Evolutionary conservation across 2,329 filamentous ascomycete genomes (phyloP), one percentile per base, ranked within the genome.

Genomic region (Diaporthe sp.): DNA sequence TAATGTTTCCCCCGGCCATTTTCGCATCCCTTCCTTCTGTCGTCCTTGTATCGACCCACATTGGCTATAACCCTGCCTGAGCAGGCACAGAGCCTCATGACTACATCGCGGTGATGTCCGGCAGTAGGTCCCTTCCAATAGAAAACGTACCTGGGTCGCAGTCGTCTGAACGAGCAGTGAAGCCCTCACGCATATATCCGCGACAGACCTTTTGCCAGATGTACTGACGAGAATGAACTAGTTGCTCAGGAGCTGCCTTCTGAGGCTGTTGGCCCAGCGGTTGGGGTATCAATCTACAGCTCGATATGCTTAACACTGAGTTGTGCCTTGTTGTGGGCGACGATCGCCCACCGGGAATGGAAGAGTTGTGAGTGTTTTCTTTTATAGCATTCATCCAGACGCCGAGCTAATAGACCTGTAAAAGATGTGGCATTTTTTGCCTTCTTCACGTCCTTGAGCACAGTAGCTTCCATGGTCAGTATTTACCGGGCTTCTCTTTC

Each of bases 391-490:
- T 44, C 28, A 37, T 25, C 34, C 10, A 58, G 25, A 4, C 60
- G 4, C 49, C 25, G 31, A 10, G 42, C 76, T 79, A 42, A 80
- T 47, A 8, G 37, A 4, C n/a, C 60, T 12, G 10, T n/a, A 60
- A 34, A 65, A 87, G 86, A 87, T 77, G 82, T 87, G 42, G 84
- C 84, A 28, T 77, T 86, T 39, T 79, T 87, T 25, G 81, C 82
- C n/a, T 82, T 82, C 72, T 82, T 84, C 65, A 83, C 84, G 10
- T 79, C 82, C 9, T 58, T 87, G 22, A 82, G 83, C 49, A 84
- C 82, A 0, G n/a, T 81, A 3, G 83, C 82, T 31, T 86, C 85
- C 34, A 83, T 87, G 60, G 79, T 70, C n/a, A 70, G 65, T 55
- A 9, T 42, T 42, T 28, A 8, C 12, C 3, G 9, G 7, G 7